Conservation (phyloP, 345 rosid genomes). For the Eucalyptus curtisii region DNA sequence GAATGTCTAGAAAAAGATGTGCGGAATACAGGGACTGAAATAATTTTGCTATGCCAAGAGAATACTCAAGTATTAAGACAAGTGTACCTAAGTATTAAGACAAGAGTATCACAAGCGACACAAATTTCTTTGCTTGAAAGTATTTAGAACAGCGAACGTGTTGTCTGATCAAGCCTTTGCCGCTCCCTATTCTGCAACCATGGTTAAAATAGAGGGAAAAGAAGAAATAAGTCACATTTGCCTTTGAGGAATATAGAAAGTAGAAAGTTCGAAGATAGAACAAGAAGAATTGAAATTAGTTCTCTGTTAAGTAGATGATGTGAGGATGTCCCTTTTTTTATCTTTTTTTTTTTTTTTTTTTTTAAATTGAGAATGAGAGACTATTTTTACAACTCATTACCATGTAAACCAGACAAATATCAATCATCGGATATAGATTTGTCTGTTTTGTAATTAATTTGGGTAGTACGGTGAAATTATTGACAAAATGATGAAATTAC, state of each 20-base stretch:
- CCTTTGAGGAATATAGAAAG: background rate
- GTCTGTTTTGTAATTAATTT: background rate
- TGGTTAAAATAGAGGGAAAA: background rate
- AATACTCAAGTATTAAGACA: background rate
- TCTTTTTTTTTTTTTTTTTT: no score
- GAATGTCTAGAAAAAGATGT: background rate
- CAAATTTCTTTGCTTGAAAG: background rate
- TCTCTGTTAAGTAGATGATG: background rate
- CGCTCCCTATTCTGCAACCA: background rate
- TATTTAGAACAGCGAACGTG: background rate
- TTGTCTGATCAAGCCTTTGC: background rate
- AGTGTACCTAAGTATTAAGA: no score
- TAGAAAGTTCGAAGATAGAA: background rate
- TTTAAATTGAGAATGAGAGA: background rate
- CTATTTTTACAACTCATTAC: background rate
- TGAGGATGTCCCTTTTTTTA: background rate
- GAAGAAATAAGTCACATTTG: background rate
- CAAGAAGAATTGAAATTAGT: background rate
- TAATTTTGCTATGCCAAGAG: background rate
- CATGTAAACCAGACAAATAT: background rate
- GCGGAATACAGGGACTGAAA: background rate
- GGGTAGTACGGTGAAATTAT: background rate
- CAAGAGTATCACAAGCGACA: background rate
- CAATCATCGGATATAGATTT: background rate
- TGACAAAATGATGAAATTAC: background rate